These are phyloP conservation scores for Balakata baccata DNA, from an alignment of 345 rosid species.

Conservation along the genomic window DNA sequence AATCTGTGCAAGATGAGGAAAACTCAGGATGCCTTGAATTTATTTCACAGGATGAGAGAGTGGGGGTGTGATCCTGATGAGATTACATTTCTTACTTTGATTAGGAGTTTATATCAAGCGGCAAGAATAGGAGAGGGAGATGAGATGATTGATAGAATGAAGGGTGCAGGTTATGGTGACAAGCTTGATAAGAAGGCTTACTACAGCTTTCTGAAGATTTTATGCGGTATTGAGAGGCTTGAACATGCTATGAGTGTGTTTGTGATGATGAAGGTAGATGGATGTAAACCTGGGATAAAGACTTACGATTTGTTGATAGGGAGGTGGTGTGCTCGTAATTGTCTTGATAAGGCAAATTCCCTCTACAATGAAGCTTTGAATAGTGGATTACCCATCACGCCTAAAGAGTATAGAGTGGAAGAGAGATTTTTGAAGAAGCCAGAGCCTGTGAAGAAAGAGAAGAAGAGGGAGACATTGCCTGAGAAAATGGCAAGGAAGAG, in stretches of 20 bases:
- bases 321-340: conserved; percentile 65
- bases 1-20: conserved; percentile 80
- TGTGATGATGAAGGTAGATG: conserved; percentile 72
- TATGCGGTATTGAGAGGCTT: conserved; percentile 95
- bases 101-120: conserved; percentile 79
- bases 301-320: conserved; percentile 81
- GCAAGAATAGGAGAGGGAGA: conserved; percentile 91
- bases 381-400: conserved; percentile 64
- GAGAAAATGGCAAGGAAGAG: conserved; percentile 94
- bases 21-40: conserved; percentile 70
- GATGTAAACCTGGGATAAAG: conserved; percentile 69
- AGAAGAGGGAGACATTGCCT: conserved; percentile 89
- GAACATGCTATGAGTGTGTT: conserved; percentile 86
- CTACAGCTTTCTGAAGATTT: conserved; percentile 65
- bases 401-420: conserved; percentile 67
- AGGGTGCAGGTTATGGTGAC: conserved; percentile 60
- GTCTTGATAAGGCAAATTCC: conserved; percentile 67
- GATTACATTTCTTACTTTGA: conserved; percentile 59
- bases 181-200: conserved; percentile 57
- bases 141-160: conserved; percentile 88
- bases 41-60: conserved; percentile 75
- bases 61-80: conserved; percentile 78
- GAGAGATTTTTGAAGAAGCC: conserved; percentile 60
- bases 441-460: conserved; percentile 55
- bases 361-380: conserved; percentile 63